Evolutionary conservation across 2,329 filamentous ascomycete species (phyloP).

Genomic region (Whalleya microplaca): DNA sequence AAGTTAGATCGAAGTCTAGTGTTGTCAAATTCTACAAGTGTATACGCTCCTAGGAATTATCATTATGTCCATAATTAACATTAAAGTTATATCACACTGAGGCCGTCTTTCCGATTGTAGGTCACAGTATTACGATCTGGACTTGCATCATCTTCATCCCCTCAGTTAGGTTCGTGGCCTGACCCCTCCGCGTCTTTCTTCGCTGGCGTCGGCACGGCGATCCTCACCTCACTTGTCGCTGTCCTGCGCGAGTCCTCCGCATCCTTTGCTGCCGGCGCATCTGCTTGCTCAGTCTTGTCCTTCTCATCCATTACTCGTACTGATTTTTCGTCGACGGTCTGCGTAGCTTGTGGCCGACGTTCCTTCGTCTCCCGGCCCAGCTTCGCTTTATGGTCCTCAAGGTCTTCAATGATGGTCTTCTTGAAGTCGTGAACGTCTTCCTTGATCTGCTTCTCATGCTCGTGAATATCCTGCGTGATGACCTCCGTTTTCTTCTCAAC

Average conservation of each 20-base stretch:
- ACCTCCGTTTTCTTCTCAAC: constrained; percentile 22
- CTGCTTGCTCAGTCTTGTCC: constrained; percentile 13
- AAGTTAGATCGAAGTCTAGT: too few relatives aligned
- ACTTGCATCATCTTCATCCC: constrained; percentile 16
- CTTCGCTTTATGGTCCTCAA: constrained; percentile 17
- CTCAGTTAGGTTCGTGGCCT: too few relatives aligned
- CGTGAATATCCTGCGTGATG: constrained; percentile 19
- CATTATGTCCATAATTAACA: too few relatives aligned
- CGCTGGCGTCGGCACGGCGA: constrained; percentile 12
- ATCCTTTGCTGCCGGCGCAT: constrained; percentile 12
- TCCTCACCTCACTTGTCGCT: constrained; percentile 13
- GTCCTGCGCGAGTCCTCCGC: constrained; percentile 11
- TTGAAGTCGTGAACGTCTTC: constrained; percentile 21
- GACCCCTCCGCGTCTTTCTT: constrained; percentile 11
- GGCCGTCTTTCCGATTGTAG: too few relatives aligned
- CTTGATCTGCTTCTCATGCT: constrained; percentile 25
- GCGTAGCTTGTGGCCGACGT: constrained; percentile 8
- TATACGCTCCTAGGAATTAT: too few relatives aligned
- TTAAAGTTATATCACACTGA: too few relatives aligned
- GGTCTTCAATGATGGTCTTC: constrained; percentile 16
- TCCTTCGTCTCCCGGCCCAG: constrained; percentile 25
- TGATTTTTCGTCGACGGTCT: constrained; percentile 7
- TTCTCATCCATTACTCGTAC: constrained; percentile 1
- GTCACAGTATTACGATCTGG: too few relatives aligned
- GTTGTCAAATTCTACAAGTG: too few relatives aligned